Evolutionary conservation across 2,329 filamentous ascomycete genomes (phyloP).

Genomic region (Aspergillus luchuensis): DNA sequence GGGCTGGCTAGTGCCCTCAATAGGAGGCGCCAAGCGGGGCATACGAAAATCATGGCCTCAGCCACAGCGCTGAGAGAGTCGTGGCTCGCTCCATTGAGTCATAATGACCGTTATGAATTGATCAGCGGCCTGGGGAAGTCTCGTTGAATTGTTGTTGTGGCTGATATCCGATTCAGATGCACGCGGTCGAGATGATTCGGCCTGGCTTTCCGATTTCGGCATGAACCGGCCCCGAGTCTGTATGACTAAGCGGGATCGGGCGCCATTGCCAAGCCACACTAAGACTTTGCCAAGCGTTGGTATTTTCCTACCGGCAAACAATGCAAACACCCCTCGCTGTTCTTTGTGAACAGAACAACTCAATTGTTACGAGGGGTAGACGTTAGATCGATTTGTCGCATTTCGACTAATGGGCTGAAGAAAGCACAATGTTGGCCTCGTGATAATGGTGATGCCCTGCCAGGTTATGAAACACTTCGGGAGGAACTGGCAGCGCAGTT

Average conservation of each 20-base stretch:
- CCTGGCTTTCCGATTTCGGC: neutral
- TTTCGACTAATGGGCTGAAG: neutral
- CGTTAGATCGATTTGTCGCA: no score
- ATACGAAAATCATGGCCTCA: neutral
- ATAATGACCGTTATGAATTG: neutral
- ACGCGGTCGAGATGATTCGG: neutral
- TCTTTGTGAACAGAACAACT: neutral
- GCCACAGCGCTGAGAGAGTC: neutral
- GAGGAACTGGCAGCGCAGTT: constrained; percentile 17
- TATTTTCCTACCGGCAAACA: neutral
- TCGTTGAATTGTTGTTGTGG: neutral
- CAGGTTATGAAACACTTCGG: constrained; percentile 15
- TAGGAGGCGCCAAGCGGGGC: neutral
- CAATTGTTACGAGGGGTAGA: no score
- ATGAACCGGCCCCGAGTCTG: neutral
- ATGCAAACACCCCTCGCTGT: neutral
- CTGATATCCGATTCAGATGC: neutral
- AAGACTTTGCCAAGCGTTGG: neutral
- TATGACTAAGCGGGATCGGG: neutral
- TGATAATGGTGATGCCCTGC: constrained; percentile 14
- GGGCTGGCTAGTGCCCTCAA: neutral
- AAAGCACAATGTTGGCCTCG: no score
- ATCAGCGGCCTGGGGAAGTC: neutral
- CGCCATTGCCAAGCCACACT: neutral
- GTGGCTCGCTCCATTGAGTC: neutral